Evolutionary conservation across 169 alveolate genomes (phyloP), one percentile per base, ranked within the genome.

Genomic region (Plasmodium relictum): DNA sequence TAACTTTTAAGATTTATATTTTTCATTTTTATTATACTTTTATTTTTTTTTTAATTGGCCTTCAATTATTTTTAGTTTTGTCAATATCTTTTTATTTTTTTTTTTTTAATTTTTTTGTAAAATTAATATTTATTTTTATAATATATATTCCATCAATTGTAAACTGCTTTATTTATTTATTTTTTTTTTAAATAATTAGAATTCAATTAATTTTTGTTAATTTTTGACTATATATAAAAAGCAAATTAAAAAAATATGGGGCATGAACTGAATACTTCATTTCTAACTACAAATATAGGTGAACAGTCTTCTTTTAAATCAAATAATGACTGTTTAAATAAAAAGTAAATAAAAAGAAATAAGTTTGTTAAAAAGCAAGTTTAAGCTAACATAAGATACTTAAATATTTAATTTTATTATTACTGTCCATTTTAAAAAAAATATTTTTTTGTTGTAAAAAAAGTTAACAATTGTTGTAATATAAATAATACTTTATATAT

Each of bases 291-390:
- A 74, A 22, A 45, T 45, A 41, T 16, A 50, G 73, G 22, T 62
- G 74, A 62, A 12, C 52, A 74, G 12, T 44, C 63, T 20, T 44
- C 63, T 20, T 24, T 62, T 37, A 74, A 50, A 39, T 54, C 31
- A 24, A 66, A n/a, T 56, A 39, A 48, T 22, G 68, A 74, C 10
- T 74, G 12, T 62, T 50, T 74, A 50, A 62, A 31, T 56, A 74
- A 66, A 31, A 74, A 39, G 88, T 74, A 63, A 63, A 63, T n/a
- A 37, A 4, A 16, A 10, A 68, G 3, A 68, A 41, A 44, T 22
- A 12, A 5, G 1, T 16, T 16, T 7, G 0, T 14, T 12, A 8
- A 16, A 10, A 18, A 68, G 5, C 5, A 48, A 48, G 58, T 48
- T 48, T 48, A 44, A 44, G 52, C 52, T 31, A 31, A 31, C 39